Conservation (phyloP, 129 eudicot species). For the Helianthus tuberosus region DNA sequence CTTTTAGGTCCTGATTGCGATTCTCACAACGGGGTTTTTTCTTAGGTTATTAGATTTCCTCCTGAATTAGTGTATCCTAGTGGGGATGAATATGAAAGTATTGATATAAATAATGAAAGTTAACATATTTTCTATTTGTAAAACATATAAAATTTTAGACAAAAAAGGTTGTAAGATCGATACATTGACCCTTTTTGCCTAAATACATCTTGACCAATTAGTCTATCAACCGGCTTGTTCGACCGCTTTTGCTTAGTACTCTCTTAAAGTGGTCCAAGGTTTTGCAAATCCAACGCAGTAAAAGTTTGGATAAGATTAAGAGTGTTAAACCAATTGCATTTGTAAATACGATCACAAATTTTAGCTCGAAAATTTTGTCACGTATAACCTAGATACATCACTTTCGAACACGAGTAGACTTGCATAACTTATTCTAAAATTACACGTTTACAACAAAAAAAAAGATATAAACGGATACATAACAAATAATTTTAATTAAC, state of each 20-base stretch:
- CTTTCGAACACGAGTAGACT: neutral
- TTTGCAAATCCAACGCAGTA: neutral
- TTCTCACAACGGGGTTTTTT: too few relatives aligned
- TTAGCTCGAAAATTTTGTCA: neutral
- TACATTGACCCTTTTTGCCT: too few relatives aligned
- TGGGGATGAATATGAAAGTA: too few relatives aligned
- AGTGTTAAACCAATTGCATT: neutral
- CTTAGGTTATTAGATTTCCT: too few relatives aligned
- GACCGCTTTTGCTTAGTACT: neutral
- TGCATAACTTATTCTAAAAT: neutral
- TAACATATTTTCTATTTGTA: too few relatives aligned
- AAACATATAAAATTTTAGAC: too few relatives aligned
- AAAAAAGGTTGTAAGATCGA: too few relatives aligned
- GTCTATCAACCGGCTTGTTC: neutral
- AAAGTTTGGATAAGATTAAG: neutral
- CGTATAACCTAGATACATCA: neutral
- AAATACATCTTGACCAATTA: too few relatives aligned
- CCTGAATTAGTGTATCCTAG: too few relatives aligned
- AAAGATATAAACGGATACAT: too few relatives aligned
- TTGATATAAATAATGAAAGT: too few relatives aligned
- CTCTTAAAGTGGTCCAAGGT: neutral
- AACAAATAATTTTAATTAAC: neutral
- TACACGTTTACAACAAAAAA: neutral
- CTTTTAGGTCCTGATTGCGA: too few relatives aligned
- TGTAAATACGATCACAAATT: neutral